phyloP scores from a whole-genome alignment of 2,329 filamentous ascomycete species.

The Aureobasidium sp. region DNA sequence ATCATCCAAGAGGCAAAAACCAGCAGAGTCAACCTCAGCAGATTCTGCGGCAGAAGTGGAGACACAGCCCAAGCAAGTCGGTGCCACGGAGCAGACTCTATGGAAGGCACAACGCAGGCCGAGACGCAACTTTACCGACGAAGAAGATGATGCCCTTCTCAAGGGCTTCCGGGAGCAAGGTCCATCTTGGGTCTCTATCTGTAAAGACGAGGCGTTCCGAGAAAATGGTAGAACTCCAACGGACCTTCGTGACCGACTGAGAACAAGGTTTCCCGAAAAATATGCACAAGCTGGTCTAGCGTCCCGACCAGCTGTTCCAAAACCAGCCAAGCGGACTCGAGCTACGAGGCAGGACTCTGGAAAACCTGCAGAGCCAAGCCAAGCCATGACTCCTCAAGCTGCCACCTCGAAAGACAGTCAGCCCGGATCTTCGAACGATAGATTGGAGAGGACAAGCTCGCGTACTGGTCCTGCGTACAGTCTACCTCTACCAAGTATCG shows the following conservation, averaged over 20 bases:
- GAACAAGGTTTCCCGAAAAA: conserved; percentile 51
- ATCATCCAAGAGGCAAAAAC: not conserved
- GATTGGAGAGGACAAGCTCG: not conserved
- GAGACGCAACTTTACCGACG: conserved; percentile 48
- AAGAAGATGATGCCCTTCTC: conserved; percentile 53
- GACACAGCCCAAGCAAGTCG: not conserved
- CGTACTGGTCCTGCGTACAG: conserved; percentile 13
- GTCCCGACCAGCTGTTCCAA: conserved; percentile 27
- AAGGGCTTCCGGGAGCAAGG: conserved; percentile 54
- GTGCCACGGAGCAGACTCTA: not conserved
- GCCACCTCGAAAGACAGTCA: not conserved
- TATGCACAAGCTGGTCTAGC: conserved; percentile 46
- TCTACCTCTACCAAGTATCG: conserved; percentile 21
- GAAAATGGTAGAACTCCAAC: conserved; percentile 48
- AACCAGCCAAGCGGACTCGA: conserved; percentile 17
- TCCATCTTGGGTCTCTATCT: conserved; percentile 54
- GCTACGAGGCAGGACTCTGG: not conserved
- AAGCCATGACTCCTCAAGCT: not conserved
- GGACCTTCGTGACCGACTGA: conserved; percentile 56
- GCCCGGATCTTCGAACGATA: not conserved
- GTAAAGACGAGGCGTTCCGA: conserved; percentile 47
- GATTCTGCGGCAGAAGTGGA: not conserved
- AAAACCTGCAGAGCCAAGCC: not conserved
- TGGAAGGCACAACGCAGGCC: conserved; percentile 39
- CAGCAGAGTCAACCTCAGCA: not conserved